phyloP scores from a whole-genome alignment of 2,329 filamentous ascomycete genomes.

The Dactylellina parvicollis region DNA sequence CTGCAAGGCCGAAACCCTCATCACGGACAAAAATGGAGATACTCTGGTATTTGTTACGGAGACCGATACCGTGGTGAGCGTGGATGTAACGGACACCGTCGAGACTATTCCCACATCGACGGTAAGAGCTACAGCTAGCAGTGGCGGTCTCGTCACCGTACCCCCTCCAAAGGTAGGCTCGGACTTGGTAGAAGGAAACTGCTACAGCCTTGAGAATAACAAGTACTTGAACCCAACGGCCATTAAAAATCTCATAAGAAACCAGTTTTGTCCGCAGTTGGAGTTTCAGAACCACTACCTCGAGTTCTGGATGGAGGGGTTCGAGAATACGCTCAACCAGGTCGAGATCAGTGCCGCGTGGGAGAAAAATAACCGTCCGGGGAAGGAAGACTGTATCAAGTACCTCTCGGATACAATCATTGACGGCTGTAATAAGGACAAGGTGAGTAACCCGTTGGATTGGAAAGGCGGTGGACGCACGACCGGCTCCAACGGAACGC shows the following conservation, averaged over 20 bases:
- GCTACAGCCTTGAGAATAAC: conserved; percentile 20
- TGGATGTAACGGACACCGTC: neutral
- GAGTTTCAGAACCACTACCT: neutral
- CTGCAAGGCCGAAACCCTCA: neutral
- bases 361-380: neutral
- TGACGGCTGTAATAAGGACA: conserved; percentile 29
- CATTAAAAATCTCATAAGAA: conserved; percentile 13
- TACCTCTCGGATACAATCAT: conserved; percentile 11
- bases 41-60: neutral
- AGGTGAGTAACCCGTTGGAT: conserved; percentile 17
- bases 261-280: conserved; percentile 16
- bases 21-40: neutral
- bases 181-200: conserved; percentile 19
- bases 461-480: conserved; percentile 46
- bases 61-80: neutral
- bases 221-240: conserved; percentile 20
- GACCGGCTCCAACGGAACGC: neutral
- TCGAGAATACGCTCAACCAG: conserved; percentile 12
- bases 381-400: conserved; percentile 8
- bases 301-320: conserved; percentile 38
- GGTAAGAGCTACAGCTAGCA: neutral
- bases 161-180: conserved; percentile 14
- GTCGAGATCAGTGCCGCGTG: conserved; percentile 29
- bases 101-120: conserved; percentile 1
- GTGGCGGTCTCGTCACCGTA: neutral